phyloP scores from a whole-genome alignment of 2,329 filamentous ascomycete genomes.

The Lachnum nothofagi region DNA sequence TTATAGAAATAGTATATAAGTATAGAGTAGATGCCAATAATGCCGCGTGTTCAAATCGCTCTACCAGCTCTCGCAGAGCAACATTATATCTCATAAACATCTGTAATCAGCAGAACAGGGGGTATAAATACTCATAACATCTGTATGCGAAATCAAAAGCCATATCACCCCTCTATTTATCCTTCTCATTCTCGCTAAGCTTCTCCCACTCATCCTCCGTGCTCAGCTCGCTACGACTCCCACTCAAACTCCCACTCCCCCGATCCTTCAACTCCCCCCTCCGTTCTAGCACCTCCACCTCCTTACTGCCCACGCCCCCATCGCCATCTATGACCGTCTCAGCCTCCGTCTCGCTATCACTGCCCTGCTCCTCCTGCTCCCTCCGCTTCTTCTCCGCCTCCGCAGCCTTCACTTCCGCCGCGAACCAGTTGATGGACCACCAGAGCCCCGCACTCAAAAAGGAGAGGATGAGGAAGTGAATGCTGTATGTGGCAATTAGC shows the following conservation, averaged over 20 bases:
- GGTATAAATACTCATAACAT: not conserved
- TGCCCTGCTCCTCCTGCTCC: constrained; percentile 22
- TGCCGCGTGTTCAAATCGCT: not conserved
- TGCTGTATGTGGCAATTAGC: constrained; percentile 74
- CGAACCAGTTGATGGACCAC: constrained; percentile 98
- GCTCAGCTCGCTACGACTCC: constrained; percentile 55
- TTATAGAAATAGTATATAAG: not conserved
- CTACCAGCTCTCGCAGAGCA: not conserved
- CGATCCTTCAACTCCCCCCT: constrained; percentile 29
- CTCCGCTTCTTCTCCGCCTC: constrained; percentile 37
- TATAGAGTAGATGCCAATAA: not conserved
- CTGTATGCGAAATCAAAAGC: too few species aligned
- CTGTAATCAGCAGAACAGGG: not conserved
- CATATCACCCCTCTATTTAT: constrained; percentile 36
- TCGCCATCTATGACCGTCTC: constrained; percentile 47
- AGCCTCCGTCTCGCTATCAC: constrained; percentile 41
- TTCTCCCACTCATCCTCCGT: constrained; percentile 99
- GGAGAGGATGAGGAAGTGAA: constrained; percentile 83
- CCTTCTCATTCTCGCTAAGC: constrained; percentile 69
- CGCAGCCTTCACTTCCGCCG: constrained; percentile 53
- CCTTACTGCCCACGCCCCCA: constrained; percentile 24
- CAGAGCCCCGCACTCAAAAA: constrained; percentile 75
- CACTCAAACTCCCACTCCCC: constrained; percentile 33
- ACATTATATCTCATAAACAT: constrained; percentile 1
- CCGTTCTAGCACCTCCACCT: constrained; percentile 25